These are phyloP conservation scores for Pyrenophora teres DNA, from an alignment of 2,329 filamentous ascomycete species.

Conservation along the genomic window DNA sequence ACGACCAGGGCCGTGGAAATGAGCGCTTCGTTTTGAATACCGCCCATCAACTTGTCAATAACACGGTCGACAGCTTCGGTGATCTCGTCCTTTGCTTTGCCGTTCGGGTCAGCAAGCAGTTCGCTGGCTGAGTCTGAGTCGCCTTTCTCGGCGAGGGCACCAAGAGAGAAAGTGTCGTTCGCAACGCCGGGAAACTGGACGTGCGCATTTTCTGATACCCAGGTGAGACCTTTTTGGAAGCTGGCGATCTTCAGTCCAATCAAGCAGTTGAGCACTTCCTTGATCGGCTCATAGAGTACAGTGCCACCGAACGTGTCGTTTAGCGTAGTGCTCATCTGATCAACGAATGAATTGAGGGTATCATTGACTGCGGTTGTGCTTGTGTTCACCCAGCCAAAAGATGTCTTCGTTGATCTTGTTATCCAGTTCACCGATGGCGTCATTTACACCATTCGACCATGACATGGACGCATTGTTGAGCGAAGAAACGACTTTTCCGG, in stretches of 20 bases:
- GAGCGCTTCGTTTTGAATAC: conserved; percentile 75
- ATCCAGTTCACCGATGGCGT: conserved; percentile 67
- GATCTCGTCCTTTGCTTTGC: conserved; percentile 78
- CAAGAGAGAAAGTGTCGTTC: conserved; percentile 81
- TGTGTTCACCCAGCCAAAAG: conserved; percentile 85
- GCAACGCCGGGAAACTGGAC: conserved; percentile 78
- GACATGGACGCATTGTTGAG: conserved; percentile 73
- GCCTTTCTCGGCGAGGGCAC: conserved; percentile 64
- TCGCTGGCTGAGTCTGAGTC: conserved; percentile 61
- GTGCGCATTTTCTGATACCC: conserved; percentile 86
- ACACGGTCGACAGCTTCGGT: conserved; percentile 75
- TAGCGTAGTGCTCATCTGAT: conserved; percentile 74
- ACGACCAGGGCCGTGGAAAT: conserved; percentile 76
- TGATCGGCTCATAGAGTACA: conserved; percentile 75
- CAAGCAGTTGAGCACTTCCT: conserved; percentile 83
- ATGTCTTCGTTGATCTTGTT: conserved; percentile 80
- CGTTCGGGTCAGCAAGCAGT: conserved; percentile 78
- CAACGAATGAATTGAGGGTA: conserved; percentile 81
- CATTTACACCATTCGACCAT: conserved; percentile 80
- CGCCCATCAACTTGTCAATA: conserved; percentile 66
- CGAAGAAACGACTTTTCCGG: conserved; percentile 73
- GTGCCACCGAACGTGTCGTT: conserved; percentile 82
- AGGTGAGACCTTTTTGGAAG: conserved; percentile 87
- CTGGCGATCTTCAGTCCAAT: conserved; percentile 83
- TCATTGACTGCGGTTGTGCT: conserved; percentile 82